A percentile compares a stretch with the other conserved stretches of the same genome.
Conservation (phyloP, 1,284 basidiomycete genomes). For the Fistulinella cinereoalba region DNA sequence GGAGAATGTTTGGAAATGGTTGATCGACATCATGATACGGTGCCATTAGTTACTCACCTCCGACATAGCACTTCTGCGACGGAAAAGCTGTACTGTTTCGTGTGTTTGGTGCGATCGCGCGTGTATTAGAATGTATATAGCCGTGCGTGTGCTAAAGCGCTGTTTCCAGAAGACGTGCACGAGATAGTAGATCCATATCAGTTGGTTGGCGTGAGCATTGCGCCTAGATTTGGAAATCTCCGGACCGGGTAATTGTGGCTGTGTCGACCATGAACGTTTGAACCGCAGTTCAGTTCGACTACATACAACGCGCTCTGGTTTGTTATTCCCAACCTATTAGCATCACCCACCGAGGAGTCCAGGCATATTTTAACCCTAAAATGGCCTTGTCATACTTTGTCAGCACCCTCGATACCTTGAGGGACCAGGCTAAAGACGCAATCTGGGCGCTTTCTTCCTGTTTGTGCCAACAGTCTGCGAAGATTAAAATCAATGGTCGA, state of each 20-base stretch:
- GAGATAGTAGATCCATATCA: constrained; percentile 30
- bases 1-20: background rate
- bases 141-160: background rate
- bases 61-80: too few relatives aligned
- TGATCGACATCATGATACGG: too few relatives aligned
- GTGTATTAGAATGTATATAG: constrained; percentile 1
- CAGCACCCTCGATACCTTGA: constrained; percentile 57
- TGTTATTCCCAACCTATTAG: background rate
- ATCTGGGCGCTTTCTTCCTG: constrained; percentile 77
- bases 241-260: constrained; percentile 11
- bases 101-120: constrained; percentile 6
- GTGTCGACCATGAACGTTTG: too few relatives aligned
- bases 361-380: background rate
- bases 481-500: constrained; percentile 90
- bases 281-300: background rate
- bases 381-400: constrained; percentile 32
- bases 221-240: background rate
- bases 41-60: too few relatives aligned
- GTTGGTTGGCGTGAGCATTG: background rate
- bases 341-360: background rate
- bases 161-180: constrained; percentile 12
- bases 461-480: constrained; percentile 75
- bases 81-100: too few relatives aligned
- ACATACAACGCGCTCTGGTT: too few relatives aligned
- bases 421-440: constrained; percentile 76